Percentiles rank a stretch among this genome's conserved stretches.
Evolutionary conservation across 2,329 filamentous ascomycete species (phyloP).

Genomic region (Venturia effusa): DNA sequence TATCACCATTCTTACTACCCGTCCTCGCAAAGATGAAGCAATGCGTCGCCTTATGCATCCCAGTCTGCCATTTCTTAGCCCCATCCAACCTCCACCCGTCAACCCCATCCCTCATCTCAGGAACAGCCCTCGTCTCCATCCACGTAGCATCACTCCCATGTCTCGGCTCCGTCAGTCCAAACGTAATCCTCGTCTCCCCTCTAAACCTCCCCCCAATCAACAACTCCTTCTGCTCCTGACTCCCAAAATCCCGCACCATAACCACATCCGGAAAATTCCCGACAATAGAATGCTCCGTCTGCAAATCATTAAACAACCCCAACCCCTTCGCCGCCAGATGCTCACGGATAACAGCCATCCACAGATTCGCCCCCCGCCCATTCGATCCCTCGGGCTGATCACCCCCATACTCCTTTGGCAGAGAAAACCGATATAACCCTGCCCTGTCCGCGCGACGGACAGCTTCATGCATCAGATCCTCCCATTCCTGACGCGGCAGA

Average conservation of each 20-base stretch:
- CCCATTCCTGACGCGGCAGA: conserved; percentile 48
- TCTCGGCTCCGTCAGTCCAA: conserved; percentile 50
- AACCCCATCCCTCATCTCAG: conserved; percentile 33
- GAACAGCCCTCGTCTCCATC: conserved; percentile 45
- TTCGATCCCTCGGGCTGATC: conserved; percentile 19
- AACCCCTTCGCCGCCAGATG: conserved; percentile 49
- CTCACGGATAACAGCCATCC: conserved; percentile 52
- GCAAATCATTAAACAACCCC: conserved; percentile 51
- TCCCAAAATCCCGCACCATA: conserved; percentile 53
- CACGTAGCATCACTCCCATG: conserved; percentile 54
- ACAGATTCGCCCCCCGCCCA: conserved; percentile 42
- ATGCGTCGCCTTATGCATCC: conserved; percentile 51
- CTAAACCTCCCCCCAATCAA: conserved; percentile 43
- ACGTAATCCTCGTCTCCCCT: conserved; percentile 46
- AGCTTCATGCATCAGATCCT: conserved; percentile 40
- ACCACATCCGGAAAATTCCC: conserved; percentile 53
- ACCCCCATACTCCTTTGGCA: conserved; percentile 47
- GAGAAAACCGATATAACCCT: conserved; percentile 49
- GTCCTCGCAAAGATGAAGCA: conserved; percentile 52
- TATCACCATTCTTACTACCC: conserved; percentile 39
- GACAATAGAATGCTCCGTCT: conserved; percentile 52
- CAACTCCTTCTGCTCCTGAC: conserved; percentile 39
- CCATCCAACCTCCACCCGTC: conserved; percentile 45
- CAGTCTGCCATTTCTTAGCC: conserved; percentile 55
- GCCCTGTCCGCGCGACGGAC: conserved; percentile 44